Evolutionary conservation across 2,329 filamentous ascomycete species (phyloP).

Genomic region (Teratosphaeria pseudoeucalypti): DNA sequence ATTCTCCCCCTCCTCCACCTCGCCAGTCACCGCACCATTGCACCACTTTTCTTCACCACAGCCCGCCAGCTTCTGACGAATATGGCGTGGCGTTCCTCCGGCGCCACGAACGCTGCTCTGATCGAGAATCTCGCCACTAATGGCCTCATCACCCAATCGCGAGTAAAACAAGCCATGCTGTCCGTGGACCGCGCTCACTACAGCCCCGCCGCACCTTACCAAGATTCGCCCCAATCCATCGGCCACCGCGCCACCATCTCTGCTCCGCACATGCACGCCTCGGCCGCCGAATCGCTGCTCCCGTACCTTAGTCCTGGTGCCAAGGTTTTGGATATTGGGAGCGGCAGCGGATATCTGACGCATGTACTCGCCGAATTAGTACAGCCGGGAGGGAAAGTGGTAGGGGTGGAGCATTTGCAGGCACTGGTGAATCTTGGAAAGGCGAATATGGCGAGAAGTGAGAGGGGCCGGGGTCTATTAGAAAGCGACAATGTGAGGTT

Average conservation of each 20-base stretch:
- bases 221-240: slow-evolving; percentile 59
- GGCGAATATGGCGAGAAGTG: slow-evolving; percentile 35
- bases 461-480: slow-evolving; percentile 45
- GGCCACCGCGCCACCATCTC: slow-evolving; percentile 60
- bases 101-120: slow-evolving; percentile 61
- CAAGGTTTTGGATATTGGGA: slow-evolving; percentile 39
- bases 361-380: slow-evolving; percentile 77
- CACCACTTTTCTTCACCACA: not conserved
- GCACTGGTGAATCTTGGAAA: slow-evolving; percentile 33
- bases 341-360: slow-evolving; percentile 61
- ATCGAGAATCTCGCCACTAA: slow-evolving; percentile 66
- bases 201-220: slow-evolving; percentile 60
- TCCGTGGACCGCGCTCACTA: slow-evolving; percentile 79
- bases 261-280: slow-evolving; percentile 63
- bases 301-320: slow-evolving; percentile 44
- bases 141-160: slow-evolving; percentile 59
- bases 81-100: slow-evolving; percentile 90
- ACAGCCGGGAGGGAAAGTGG: slow-evolving; percentile 35
- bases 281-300: slow-evolving; percentile 53
- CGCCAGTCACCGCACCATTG: not conserved
- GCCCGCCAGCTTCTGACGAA: no score
- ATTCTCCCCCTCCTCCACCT: not conserved
- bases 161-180: slow-evolving; percentile 71
- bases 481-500: slow-evolving; percentile 57
- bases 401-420: slow-evolving; percentile 42